Evolutionary conservation across 2,329 filamentous ascomycete species (phyloP).

Genomic region (Rutstroemia sydowiana): DNA sequence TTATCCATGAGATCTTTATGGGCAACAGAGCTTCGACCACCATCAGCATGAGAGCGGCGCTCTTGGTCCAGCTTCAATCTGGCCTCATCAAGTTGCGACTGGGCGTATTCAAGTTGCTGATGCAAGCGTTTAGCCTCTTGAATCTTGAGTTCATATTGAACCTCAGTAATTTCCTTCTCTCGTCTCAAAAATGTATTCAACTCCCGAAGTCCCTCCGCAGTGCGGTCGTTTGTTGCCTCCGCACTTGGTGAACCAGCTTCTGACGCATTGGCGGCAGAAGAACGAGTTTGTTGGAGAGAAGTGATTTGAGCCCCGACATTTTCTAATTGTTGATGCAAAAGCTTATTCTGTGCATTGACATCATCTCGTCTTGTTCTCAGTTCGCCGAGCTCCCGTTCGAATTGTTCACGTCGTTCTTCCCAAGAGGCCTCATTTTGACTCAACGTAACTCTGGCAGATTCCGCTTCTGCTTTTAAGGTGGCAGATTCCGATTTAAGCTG

Average conservation of each 20-base stretch:
- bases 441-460: constrained; percentile 74
- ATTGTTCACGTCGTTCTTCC: constrained; percentile 70
- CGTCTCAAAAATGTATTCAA: constrained; percentile 85
- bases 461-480: constrained; percentile 69
- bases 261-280: constrained; percentile 44
- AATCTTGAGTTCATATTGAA: constrained; percentile 85
- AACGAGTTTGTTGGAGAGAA: constrained; percentile 68
- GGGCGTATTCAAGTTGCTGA: constrained; percentile 81
- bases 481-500: constrained; percentile 73
- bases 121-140: constrained; percentile 84
- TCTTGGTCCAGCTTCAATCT: constrained; percentile 88
- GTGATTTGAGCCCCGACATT: constrained; percentile 73
- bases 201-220: constrained; percentile 73
- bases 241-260: constrained; percentile 34
- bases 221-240: constrained; percentile 46
- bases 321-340: constrained; percentile 85
- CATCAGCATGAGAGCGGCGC: constrained; percentile 67
- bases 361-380: constrained; percentile 75
- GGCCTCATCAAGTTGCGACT: constrained; percentile 81
- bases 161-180: constrained; percentile 96
- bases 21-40: constrained; percentile 63
- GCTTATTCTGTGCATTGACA: constrained; percentile 78
- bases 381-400: constrained; percentile 79
- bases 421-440: constrained; percentile 80
- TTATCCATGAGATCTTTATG: constrained; percentile 92